Conservation (phyloP, 345 rosid genomes). For the Atalantia buxifolia region DNA sequence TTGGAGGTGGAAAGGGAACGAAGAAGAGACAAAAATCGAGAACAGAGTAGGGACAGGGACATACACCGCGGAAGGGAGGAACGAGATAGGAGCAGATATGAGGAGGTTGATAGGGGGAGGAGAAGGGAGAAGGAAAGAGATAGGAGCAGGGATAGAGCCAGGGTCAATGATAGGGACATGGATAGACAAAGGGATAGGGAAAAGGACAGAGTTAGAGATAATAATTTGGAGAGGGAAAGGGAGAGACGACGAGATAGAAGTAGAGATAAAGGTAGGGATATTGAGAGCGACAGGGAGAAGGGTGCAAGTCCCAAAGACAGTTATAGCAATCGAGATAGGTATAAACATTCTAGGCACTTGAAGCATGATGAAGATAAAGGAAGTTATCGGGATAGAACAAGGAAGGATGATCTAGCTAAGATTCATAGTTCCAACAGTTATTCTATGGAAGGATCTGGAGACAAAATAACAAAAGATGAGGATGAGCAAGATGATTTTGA, state of each 20-base stretch:
- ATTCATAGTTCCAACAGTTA: constrained; percentile 27
- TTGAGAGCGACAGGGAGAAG: constrained; percentile 34
- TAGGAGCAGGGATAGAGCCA: constrained; percentile 42
- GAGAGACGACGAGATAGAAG: constrained; percentile 38
- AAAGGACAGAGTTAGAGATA: constrained; percentile 23
- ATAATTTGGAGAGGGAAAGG: constrained; percentile 18
- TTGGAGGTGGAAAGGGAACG: constrained; percentile 12
- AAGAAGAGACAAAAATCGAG: constrained; percentile 26
- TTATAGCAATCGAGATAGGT: constrained; percentile 26
- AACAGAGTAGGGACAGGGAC: constrained; percentile 37
- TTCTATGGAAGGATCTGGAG: constrained; percentile 29
- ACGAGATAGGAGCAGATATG: constrained; percentile 37
- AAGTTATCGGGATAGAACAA: constrained; percentile 23
- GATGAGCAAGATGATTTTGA: constrained; percentile 67
- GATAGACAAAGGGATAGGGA: constrained; percentile 39
- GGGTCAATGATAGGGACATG: constrained; percentile 31
- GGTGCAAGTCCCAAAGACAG: constrained; percentile 27
- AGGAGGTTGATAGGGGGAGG: constrained; percentile 35
- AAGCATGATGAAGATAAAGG: constrained; percentile 26
- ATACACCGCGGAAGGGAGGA: constrained; percentile 35
- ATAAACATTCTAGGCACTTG: constrained; percentile 27
- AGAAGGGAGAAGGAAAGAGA: constrained; percentile 42
- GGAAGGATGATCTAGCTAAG: constrained; percentile 29
- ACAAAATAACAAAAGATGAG: constrained; percentile 39
- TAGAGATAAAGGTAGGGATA: constrained; percentile 43